Percentiles rank a stretch among this genome's conserved stretches.
These are phyloP conservation scores for Hevea brasiliensis DNA, from an alignment of 345 rosid species.

Conservation along the genomic window DNA sequence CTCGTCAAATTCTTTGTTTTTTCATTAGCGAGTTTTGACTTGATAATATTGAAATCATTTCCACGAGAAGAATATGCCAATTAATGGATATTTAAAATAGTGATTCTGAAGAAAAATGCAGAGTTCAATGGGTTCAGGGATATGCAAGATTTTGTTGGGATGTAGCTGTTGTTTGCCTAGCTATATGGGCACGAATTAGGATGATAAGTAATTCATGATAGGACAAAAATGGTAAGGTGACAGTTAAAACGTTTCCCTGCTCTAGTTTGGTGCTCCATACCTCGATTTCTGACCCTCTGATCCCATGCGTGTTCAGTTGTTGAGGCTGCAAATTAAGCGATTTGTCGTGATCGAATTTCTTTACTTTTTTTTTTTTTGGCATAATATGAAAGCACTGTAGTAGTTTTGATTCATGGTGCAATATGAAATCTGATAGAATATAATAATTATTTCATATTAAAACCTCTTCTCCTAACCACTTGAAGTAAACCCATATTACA, in stretches of 20 bases:
- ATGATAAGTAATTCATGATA: neutral
- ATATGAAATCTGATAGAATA: no score
- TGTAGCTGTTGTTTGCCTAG: neutral
- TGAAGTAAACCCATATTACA: no score
- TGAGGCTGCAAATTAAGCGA: neutral
- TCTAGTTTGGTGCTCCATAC: constrained; percentile 12
- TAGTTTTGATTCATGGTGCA: no score
- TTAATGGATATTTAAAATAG: neutral
- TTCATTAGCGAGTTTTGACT: no score
- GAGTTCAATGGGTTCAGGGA: constrained; percentile 1
- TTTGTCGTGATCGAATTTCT: neutral
- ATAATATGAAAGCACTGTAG: neutral
- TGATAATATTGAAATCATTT: neutral
- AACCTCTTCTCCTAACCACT: no score
- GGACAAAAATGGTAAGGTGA: neutral
- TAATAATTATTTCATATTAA: no score
- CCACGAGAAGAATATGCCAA: constrained; percentile 19
- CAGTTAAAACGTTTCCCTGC: neutral
- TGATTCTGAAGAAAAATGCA: neutral
- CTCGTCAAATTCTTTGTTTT: neutral
- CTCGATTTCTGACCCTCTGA: neutral
- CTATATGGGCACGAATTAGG: neutral
- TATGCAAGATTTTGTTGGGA: constrained; percentile 17
- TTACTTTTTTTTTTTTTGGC: neutral
- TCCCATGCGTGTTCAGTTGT: neutral